Percentiles rank a stretch among this genome's conserved stretches.
Conservation (phyloP, 148 eudicot species). For the Fagopyrum tataricum region DNA sequence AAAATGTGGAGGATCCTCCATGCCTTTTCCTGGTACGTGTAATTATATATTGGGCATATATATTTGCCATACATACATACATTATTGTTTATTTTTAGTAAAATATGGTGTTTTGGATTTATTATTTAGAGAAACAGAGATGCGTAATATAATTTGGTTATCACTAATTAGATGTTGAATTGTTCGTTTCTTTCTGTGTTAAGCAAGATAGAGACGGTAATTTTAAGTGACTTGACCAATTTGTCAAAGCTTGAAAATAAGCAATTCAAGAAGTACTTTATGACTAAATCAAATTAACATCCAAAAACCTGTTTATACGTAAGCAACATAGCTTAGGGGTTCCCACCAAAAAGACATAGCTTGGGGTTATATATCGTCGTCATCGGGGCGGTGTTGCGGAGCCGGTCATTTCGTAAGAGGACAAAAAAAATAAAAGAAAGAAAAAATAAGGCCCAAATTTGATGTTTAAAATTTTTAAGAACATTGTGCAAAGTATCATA, state of each 20-base stretch:
- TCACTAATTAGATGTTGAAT: background rate
- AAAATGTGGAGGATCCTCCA: slow-evolving; percentile 6
- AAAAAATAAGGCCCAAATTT: no score
- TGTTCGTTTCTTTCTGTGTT: background rate
- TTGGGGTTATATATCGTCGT: no score
- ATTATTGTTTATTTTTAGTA: background rate
- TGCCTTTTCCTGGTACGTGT: background rate
- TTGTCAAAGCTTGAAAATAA: background rate
- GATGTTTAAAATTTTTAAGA: no score
- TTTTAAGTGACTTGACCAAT: background rate
- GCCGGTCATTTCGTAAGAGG: no score
- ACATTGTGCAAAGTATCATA: no score
- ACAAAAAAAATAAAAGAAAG: no score
- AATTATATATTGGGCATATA: background rate
- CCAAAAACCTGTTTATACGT: background rate
- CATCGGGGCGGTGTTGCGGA: no score
- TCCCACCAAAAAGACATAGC: no score
- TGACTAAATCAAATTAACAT: background rate
- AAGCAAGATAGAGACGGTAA: background rate
- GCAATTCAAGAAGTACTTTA: background rate
- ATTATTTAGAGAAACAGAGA: background rate
- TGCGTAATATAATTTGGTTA: background rate
- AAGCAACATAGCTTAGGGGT: no score
- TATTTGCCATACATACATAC: slow-evolving; percentile 2
- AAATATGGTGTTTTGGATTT: background rate